Percentiles rank a stretch among this genome's conserved stretches.
Evolutionary conservation across 164 flowering plant species (phyloP).

Genomic region (Pachysandra terminalis): DNA sequence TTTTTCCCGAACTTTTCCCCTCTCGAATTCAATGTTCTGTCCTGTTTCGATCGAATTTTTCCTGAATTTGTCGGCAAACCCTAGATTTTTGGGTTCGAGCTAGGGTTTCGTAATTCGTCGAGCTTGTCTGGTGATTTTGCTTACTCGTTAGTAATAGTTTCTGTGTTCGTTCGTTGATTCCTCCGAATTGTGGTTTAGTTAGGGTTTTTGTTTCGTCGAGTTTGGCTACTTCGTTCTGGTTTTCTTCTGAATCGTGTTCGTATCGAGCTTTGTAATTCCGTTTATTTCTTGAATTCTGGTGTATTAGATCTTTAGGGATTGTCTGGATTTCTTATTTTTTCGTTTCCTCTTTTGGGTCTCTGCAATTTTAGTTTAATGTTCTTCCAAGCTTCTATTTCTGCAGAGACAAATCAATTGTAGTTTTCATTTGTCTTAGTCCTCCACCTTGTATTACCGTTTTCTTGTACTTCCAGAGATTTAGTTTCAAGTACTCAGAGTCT

Average conservation of each 20-base stretch:
- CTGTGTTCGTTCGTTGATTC: background rate
- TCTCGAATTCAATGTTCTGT: conserved; percentile 5
- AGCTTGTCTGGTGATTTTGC: background rate
- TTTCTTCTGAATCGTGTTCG: background rate
- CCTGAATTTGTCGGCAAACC: conserved; percentile 12
- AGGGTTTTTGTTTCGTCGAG: background rate
- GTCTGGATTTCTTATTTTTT: too few species aligned
- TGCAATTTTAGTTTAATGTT: background rate
- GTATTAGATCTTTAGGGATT: background rate
- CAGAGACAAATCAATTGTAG: background rate
- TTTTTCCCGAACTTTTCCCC: background rate
- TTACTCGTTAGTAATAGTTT: background rate
- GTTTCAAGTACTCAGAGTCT: background rate
- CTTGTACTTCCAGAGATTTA: background rate
- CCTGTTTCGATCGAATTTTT: conserved; percentile 5
- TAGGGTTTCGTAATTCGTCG: background rate
- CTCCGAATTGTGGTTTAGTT: conserved; percentile 3
- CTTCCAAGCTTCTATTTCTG: background rate
- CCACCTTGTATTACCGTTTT: background rate
- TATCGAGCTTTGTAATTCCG: background rate
- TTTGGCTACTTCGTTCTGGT: conserved; percentile 2
- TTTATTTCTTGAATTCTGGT: background rate
- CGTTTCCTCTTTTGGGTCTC: background rate
- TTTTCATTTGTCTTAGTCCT: background rate
- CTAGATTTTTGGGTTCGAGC: conserved; percentile 16